A percentile compares a stretch with the other conserved stretches of the same genome.
These are phyloP conservation scores for Rubroshorea leprosula DNA, from an alignment of 345 rosid species.

Conservation along the genomic window DNA sequence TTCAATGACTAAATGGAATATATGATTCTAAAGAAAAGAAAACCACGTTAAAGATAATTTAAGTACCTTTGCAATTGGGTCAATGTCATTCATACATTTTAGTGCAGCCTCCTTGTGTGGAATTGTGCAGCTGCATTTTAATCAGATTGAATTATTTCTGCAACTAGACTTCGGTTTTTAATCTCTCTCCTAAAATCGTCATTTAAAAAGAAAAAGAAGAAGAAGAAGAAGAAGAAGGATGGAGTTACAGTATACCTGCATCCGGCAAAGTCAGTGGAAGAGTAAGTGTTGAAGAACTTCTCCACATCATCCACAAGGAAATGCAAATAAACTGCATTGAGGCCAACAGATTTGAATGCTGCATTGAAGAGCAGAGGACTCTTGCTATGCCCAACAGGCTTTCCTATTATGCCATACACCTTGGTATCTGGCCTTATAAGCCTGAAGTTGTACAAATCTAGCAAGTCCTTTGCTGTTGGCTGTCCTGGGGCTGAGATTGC, in stretches of 20 bases:
- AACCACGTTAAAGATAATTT: not conserved
- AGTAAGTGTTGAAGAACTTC: constrained; percentile 35
- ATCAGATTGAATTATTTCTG: no score
- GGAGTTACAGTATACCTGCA: constrained; percentile 44
- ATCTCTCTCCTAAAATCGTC: no score
- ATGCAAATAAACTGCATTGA: constrained; percentile 48
- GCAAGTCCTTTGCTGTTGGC: constrained; percentile 39
- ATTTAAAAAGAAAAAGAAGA: no score
- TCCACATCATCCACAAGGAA: constrained; percentile 48
- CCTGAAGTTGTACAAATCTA: constrained; percentile 46
- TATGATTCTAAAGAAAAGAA: not conserved
- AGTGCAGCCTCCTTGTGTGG: constrained; percentile 44
- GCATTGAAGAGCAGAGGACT: constrained; percentile 49
- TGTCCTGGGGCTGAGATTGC: constrained; percentile 48
- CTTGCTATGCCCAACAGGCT: constrained; percentile 60
- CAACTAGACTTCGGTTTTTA: no score
- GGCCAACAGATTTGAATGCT: constrained; percentile 40
- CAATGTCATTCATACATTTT: constrained; percentile 35
- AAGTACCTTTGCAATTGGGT: constrained; percentile 33
- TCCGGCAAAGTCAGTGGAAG: constrained; percentile 45
- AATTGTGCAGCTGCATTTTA: constrained; percentile 34
- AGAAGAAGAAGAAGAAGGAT: no score
- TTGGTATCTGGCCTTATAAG: constrained; percentile 46
- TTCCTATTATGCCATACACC: constrained; percentile 59
- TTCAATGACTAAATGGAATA: not conserved